A percentile compares a stretch with the other conserved stretches of the same genome.
Evolutionary conservation across 2,329 filamentous ascomycete genomes (phyloP).

Genomic region (Aspergillus aculeatus): DNA sequence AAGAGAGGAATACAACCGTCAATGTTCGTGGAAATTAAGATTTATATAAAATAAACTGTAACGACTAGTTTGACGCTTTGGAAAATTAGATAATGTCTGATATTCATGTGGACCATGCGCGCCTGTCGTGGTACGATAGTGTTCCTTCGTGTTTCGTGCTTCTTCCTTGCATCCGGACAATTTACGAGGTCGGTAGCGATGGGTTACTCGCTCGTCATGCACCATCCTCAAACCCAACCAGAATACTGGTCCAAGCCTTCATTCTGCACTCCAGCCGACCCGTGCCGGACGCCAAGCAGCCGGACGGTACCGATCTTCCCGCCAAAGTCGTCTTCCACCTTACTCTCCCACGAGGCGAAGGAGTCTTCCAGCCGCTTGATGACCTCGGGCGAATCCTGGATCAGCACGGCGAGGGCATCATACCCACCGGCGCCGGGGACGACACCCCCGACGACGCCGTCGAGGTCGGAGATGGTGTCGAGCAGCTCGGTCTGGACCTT

Average conservation of each 20-base stretch:
- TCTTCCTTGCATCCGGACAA: too few relatives aligned
- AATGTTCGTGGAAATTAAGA: too few relatives aligned
- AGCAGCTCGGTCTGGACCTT: slow-evolving; percentile 78
- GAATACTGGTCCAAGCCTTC: slow-evolving; percentile 41
- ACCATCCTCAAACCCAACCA: slow-evolving; percentile 28
- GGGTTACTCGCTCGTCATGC: too few relatives aligned
- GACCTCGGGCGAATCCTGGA: slow-evolving; percentile 69
- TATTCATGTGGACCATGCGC: too few relatives aligned
- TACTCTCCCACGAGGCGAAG: slow-evolving; percentile 63
- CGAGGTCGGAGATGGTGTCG: slow-evolving; percentile 68
- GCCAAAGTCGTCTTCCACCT: slow-evolving; percentile 44
- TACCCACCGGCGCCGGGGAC: slow-evolving; percentile 93
- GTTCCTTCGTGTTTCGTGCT: too few relatives aligned
- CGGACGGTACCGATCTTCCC: slow-evolving; percentile 47
- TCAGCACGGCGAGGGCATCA: slow-evolving; percentile 80
- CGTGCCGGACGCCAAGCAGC: slow-evolving; percentile 46
- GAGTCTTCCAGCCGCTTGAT: slow-evolving; percentile 60
- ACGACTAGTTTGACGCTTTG: too few relatives aligned
- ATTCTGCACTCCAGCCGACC: slow-evolving; percentile 46
- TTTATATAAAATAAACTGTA: too few relatives aligned
- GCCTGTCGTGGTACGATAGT: too few relatives aligned
- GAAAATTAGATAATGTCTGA: too few relatives aligned
- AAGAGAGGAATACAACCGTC: too few relatives aligned
- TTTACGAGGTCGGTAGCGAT: too few relatives aligned
- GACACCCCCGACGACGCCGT: slow-evolving; percentile 84